These are phyloP conservation scores for Rhizopogon rudus DNA, from an alignment of 768 basidiomycete genomes.

Conservation along the genomic window DNA sequence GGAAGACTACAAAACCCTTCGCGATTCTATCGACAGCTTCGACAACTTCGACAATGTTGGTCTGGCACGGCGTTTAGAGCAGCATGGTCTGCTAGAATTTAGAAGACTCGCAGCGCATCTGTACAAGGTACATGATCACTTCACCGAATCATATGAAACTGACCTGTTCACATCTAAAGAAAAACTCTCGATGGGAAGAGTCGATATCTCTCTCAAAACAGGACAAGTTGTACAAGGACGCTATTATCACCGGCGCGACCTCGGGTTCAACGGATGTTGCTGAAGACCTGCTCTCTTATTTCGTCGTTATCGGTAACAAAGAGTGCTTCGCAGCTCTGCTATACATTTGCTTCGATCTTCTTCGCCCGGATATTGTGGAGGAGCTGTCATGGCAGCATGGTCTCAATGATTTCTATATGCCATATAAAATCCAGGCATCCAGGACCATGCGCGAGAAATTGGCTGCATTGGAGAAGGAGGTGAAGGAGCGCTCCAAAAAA, in stretches of 20 bases:
- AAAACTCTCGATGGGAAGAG: constrained; percentile 95
- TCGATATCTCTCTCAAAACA: constrained; percentile 93
- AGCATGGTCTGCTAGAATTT: constrained; percentile 92
- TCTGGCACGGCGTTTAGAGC: constrained; percentile 82
- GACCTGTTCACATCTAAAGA: constrained; percentile 40
- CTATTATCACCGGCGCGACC: constrained; percentile 87
- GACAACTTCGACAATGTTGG: constrained; percentile 95
- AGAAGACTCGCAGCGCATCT: constrained; percentile 90
- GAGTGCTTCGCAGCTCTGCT: constrained; percentile 93
- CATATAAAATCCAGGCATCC: constrained; percentile 87
- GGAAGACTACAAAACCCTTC: constrained; percentile 96
- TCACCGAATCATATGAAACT: background rate
- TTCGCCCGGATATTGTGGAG: constrained; percentile 88
- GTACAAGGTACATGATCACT: constrained; percentile 65
- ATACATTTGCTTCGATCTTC: constrained; percentile 92
- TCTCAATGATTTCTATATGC: constrained; percentile 97
- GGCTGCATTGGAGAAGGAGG: constrained; percentile 79
- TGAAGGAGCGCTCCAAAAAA: constrained; percentile 83
- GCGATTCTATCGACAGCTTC: constrained; percentile 97
- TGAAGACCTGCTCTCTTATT: constrained; percentile 93
- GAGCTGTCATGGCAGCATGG: constrained; percentile 96
- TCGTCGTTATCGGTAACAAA: constrained; percentile 97
- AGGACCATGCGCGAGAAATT: constrained; percentile 79
- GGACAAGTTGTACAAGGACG: constrained; percentile 96
- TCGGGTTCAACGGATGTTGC: constrained; percentile 85